phyloP scores from a whole-genome alignment of 306 rosid genomes.

The Fragaria vesca region DNA sequence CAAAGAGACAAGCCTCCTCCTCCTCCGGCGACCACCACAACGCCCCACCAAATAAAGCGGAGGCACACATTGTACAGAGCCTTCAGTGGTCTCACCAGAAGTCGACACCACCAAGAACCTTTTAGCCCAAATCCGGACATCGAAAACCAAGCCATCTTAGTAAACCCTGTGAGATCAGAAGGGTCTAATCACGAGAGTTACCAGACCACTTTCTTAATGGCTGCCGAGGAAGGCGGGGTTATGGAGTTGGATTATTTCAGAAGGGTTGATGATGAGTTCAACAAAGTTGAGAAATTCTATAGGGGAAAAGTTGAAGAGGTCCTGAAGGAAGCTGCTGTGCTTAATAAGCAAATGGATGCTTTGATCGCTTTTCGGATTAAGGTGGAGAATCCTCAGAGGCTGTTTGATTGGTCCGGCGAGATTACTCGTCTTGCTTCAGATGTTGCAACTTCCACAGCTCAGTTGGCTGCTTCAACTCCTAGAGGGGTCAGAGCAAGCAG shows the following conservation, averaged over 20 bases:
- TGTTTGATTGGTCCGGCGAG: conserved; percentile 39
- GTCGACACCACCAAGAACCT: conserved; percentile 8
- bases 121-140: conserved; percentile 37
- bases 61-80: conserved; percentile 54
- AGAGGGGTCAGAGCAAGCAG: conserved; percentile 32
- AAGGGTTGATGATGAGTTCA: conserved; percentile 56
- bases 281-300: conserved; percentile 60
- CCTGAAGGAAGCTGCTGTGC: conserved; percentile 52
- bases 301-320: conserved; percentile 51
- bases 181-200: conserved; percentile 20
- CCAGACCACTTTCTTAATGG: conserved; percentile 49
- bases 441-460: conserved; percentile 47
- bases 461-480: conserved; percentile 52
- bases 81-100: conserved; percentile 67
- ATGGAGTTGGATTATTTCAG: conserved; percentile 53
- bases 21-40: conserved; percentile 21
- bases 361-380: conserved; percentile 62
- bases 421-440: conserved; percentile 55
- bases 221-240: conserved; percentile 61
- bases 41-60: conserved; percentile 30
- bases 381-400: conserved; percentile 52
- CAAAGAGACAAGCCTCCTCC: conserved; percentile 20
- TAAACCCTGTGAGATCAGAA: conserved; percentile 32
- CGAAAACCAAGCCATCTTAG: conserved; percentile 59
- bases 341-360: conserved; percentile 72